Evolutionary conservation across 257 asterid species (phyloP).

Genomic region (Solanum clarkiae): DNA sequence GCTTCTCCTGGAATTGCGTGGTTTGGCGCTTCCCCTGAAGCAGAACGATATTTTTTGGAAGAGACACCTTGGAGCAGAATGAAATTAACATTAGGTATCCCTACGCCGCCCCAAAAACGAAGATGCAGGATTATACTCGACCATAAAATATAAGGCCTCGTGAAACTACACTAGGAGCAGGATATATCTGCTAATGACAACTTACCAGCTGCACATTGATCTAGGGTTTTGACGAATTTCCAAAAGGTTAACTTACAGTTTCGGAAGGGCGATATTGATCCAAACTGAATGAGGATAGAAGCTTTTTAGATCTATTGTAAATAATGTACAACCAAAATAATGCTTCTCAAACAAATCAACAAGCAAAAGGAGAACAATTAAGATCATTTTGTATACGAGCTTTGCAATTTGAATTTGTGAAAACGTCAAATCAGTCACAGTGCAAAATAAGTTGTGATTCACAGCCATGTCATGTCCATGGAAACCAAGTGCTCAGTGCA

Average conservation of each 20-base stretch:
- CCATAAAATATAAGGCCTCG: background rate
- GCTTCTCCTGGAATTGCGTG: slow-evolving; percentile 36
- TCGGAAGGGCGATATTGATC: background rate
- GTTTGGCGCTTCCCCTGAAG: slow-evolving; percentile 22
- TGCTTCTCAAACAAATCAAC: background rate
- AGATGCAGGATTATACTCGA: background rate
- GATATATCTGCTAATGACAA: background rate
- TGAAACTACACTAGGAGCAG: background rate
- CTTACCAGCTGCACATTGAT: background rate
- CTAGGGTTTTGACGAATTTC: background rate
- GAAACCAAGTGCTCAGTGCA: background rate
- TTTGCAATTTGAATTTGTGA: background rate
- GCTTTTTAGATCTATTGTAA: background rate
- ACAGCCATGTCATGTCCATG: background rate
- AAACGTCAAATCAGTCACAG: background rate
- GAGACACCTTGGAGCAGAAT: background rate
- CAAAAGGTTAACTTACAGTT: background rate
- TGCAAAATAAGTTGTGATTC: background rate
- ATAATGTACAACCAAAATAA: background rate
- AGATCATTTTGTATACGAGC: background rate
- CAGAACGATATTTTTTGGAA: background rate
- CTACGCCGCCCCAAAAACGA: background rate
- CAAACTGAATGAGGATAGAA: background rate
- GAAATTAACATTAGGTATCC: background rate
- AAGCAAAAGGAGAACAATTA: background rate